These are phyloP conservation scores for Malus fusca DNA, from an alignment of 306 rosid genomes.

Conservation along the genomic window DNA sequence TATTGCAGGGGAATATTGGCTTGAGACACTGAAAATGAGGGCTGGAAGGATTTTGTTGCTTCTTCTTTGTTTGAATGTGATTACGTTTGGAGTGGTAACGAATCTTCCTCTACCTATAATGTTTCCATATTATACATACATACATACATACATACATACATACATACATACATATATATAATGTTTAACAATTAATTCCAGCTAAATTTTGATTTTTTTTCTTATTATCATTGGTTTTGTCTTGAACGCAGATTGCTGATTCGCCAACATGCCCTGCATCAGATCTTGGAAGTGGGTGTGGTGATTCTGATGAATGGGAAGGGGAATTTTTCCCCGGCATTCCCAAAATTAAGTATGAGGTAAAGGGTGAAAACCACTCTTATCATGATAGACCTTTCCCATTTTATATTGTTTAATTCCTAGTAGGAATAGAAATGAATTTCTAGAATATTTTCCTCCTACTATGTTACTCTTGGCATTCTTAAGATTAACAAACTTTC, in stretches of 20 bases:
- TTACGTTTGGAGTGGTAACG: constrained; percentile 47
- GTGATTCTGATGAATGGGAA: constrained; percentile 60
- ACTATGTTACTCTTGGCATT: background rate
- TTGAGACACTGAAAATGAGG: constrained; percentile 40
- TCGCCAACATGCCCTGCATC: constrained; percentile 64
- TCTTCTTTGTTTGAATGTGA: constrained; percentile 38
- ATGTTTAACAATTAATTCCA: background rate
- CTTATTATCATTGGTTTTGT: constrained; percentile 2
- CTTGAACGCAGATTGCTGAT: constrained; percentile 40
- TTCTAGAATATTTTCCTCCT: background rate
- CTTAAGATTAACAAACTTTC: background rate
- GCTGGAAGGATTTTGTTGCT: constrained; percentile 28
- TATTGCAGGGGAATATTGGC: constrained; percentile 22
- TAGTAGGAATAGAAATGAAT: background rate
- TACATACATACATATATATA: background rate
- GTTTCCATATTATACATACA: background rate
- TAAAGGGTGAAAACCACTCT: constrained; percentile 1
- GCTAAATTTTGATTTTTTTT: background rate
- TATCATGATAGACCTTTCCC: background rate
- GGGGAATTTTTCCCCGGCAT: constrained; percentile 83
- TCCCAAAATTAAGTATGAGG: constrained; percentile 76
- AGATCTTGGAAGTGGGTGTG: constrained; percentile 29
- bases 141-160: background rate
- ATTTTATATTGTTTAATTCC: background rate
- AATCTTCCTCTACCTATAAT: background rate